These are phyloP conservation scores for Microstegium vimineum DNA, from an alignment of 176 grass and related monocot species.

Conservation along the genomic window DNA sequence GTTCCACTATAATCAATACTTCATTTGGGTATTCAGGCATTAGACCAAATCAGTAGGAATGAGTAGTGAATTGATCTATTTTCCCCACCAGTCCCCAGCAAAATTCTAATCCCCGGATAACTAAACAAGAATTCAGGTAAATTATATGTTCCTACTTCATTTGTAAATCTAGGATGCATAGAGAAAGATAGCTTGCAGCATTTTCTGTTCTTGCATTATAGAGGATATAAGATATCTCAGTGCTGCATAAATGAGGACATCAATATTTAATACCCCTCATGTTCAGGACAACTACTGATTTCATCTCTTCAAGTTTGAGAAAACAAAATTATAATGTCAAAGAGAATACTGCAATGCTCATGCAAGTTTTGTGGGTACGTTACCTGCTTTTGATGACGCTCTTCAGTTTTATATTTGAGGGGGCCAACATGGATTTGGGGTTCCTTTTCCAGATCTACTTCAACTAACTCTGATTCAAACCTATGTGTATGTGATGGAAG, in stretches of 20 bases:
- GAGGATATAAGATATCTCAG: conserved; percentile 1
- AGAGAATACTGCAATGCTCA: not conserved
- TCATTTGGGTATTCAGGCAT: not conserved
- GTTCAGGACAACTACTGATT: conserved; percentile 1
- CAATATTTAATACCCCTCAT: not conserved
- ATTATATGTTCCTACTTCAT: not conserved
- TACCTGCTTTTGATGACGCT: conserved; percentile 89
- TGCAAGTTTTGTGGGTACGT: conserved; percentile 1
- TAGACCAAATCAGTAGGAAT: not conserved
- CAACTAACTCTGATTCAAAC: conserved; percentile 73
- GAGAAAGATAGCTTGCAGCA: not conserved
- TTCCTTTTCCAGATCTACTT: conserved; percentile 85
- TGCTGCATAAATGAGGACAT: not conserved
- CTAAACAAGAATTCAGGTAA: not conserved
- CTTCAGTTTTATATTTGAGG: conserved; percentile 73
- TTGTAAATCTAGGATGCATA: conserved; percentile 8
- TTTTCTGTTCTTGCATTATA: not conserved
- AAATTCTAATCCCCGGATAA: not conserved
- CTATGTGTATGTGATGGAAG: conserved; percentile 64
- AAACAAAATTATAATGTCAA: not conserved
- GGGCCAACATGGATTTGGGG: conserved; percentile 88
- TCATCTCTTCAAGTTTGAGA: conserved; percentile 10
- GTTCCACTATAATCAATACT: not conserved
- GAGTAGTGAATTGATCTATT: not conserved
- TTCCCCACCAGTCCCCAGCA: not conserved